Conservation (phyloP, 768 basidiomycete genomes). For the Termitomyces sp. region DNA sequence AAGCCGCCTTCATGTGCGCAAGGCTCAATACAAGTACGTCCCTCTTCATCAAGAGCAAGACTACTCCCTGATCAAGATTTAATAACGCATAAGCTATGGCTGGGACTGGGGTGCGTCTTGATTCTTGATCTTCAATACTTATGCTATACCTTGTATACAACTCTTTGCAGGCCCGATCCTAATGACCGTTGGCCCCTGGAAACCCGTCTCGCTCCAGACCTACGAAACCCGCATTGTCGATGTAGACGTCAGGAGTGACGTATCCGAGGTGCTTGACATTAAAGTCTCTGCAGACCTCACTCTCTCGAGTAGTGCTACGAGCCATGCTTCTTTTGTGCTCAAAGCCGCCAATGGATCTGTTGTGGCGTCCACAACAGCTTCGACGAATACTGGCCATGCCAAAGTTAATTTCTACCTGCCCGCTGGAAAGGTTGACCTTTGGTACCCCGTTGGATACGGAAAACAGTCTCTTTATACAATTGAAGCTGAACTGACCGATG, state of each 20-base stretch:
- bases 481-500: constrained; percentile 46
- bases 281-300: constrained; percentile 42
- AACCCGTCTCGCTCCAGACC: constrained; percentile 64
- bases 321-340: constrained; percentile 42
- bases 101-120: constrained; percentile 76
- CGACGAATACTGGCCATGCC: constrained; percentile 29
- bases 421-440: constrained; percentile 60
- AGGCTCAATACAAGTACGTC: constrained; percentile 86
- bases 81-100: constrained; percentile 52
- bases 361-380: constrained; percentile 32
- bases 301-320: constrained; percentile 32
- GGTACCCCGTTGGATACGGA: constrained; percentile 87
- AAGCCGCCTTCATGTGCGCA: constrained; percentile 84
- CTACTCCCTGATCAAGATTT: background rate
- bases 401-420: constrained; percentile 44
- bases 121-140: background rate
- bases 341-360: constrained; percentile 43
- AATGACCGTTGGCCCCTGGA: constrained; percentile 89
- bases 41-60: background rate
- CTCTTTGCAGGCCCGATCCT: constrained; percentile 60
- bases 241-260: constrained; percentile 52
- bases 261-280: constrained; percentile 52
- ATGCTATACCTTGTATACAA: constrained; percentile 1
- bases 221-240: constrained; percentile 64
- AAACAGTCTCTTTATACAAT: constrained; percentile 73